Evolutionary conservation across 805 yeast species (phyloP).

Genomic region (Candida gorgasii): DNA sequence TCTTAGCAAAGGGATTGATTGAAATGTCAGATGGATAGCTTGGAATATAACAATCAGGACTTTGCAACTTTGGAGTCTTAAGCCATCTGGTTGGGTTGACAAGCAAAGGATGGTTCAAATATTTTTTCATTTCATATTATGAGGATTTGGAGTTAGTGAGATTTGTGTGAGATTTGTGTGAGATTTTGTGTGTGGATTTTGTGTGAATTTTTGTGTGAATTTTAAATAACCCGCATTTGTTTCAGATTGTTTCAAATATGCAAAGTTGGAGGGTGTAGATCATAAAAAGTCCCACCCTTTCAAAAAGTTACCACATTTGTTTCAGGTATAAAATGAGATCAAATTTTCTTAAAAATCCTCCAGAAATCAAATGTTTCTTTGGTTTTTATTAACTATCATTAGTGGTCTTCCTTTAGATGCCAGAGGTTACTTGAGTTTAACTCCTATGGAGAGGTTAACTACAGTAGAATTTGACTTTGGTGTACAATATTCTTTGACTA

Average conservation of each 20-base stretch:
- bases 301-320: not conserved
- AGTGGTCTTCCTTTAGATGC: not conserved
- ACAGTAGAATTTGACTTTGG: not conserved
- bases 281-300: not conserved
- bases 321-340: not conserved
- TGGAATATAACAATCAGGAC: conserved; percentile 19
- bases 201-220: too few species aligned
- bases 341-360: too few species aligned
- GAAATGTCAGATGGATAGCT: conserved; percentile 17
- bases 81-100: conserved; percentile 32
- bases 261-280: not conserved
- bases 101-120: conserved; percentile 31
- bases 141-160: too few species aligned
- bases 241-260: conserved; percentile 2
- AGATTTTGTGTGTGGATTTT: too few species aligned
- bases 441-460: not conserved
- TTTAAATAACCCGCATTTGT: not conserved
- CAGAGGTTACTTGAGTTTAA: not conserved
- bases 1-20: conserved; percentile 30
- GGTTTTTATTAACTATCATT: not conserved
- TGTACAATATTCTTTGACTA: not conserved
- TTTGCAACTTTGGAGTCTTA: conserved; percentile 21
- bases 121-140: conserved; percentile 13
- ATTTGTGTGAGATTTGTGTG: too few species aligned
- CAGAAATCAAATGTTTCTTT: not conserved